phyloP scores from a whole-genome alignment of 2,329 filamentous ascomycete species.

The Aspergillus sojae region DNA sequence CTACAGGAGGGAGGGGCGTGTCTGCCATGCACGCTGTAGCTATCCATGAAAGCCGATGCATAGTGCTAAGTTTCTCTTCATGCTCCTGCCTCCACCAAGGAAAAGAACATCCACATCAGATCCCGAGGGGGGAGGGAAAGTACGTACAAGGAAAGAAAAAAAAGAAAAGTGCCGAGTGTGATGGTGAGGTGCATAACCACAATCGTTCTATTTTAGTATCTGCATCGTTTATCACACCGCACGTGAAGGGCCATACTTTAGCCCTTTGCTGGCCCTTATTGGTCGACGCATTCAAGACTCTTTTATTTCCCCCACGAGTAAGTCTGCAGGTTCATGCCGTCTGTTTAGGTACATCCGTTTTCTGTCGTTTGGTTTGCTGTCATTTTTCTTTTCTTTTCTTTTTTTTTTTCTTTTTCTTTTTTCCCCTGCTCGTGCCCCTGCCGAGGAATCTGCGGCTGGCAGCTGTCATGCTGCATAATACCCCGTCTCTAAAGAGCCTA shows the following conservation, averaged over 20 bases:
- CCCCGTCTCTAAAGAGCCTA: neutral
- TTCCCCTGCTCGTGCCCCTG: neutral
- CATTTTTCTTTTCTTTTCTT: neutral
- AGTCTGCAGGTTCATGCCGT: neutral
- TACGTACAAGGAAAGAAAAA: neutral
- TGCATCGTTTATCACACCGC: conserved; percentile 1
- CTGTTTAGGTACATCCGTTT: neutral
- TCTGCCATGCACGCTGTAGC: neutral
- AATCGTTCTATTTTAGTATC: neutral
- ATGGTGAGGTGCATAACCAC: neutral
- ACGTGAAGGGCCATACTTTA: neutral
- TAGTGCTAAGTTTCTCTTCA: neutral
- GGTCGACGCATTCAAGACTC: neutral
- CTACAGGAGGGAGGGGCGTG: neutral
- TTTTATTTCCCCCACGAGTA: neutral
- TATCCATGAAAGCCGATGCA: neutral
- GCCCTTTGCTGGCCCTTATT: neutral
- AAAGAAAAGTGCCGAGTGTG: conserved; percentile 3
- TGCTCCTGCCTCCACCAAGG: neutral
- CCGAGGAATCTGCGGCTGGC: conserved; percentile 4
- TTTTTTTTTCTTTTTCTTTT: neutral
- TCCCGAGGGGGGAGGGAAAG: neutral
- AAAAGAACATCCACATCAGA: neutral
- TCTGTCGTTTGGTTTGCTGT: neutral
- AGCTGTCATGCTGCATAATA: neutral